These are phyloP conservation scores for Fusarium albidum DNA, from an alignment of 2,329 filamentous ascomycete species.

Conservation along the genomic window DNA sequence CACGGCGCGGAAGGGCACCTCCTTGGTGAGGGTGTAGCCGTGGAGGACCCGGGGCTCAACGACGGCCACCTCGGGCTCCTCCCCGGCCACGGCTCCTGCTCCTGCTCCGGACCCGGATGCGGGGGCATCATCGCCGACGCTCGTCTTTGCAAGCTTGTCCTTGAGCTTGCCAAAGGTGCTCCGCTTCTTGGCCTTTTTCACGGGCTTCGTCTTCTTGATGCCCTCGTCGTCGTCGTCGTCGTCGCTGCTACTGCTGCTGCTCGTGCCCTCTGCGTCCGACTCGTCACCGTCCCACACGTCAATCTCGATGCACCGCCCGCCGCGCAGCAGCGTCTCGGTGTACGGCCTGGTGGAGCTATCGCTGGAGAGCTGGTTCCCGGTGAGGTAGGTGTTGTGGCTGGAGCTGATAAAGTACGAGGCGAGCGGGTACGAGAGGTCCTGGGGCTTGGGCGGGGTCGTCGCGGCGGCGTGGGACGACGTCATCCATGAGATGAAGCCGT, in stretches of 20 bases:
- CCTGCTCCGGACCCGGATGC: slow-evolving; percentile 8
- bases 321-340: slow-evolving; percentile 81
- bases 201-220: slow-evolving; percentile 53
- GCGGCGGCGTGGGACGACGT: slow-evolving; percentile 56
- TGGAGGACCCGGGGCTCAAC: slow-evolving; percentile 83
- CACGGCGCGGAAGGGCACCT: slow-evolving; percentile 86
- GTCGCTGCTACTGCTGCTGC: slow-evolving; percentile 55
- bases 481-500: slow-evolving; percentile 64
- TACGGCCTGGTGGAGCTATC: slow-evolving; percentile 89
- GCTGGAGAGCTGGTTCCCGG: slow-evolving; percentile 87
- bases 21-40: slow-evolving; percentile 89
- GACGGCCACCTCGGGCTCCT: slow-evolving; percentile 42
- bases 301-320: slow-evolving; percentile 91
- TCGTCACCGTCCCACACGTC: slow-evolving; percentile 95
- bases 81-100: slow-evolving; percentile 15
- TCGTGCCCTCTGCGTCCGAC: slow-evolving; percentile 62
- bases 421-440: slow-evolving; percentile 76
- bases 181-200: slow-evolving; percentile 59
- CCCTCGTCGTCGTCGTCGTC: slow-evolving; percentile 66
- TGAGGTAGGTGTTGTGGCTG: slow-evolving; percentile 94
- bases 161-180: slow-evolving; percentile 70
- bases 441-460: slow-evolving; percentile 49
- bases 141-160: slow-evolving; percentile 62
- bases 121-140: slow-evolving; percentile 45
- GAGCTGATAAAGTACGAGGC: slow-evolving; percentile 94